Evolutionary conservation across 345 rosid genomes (phyloP), one percentile per base, ranked within the genome.

Genomic region (Euphorbia lathyris): DNA sequence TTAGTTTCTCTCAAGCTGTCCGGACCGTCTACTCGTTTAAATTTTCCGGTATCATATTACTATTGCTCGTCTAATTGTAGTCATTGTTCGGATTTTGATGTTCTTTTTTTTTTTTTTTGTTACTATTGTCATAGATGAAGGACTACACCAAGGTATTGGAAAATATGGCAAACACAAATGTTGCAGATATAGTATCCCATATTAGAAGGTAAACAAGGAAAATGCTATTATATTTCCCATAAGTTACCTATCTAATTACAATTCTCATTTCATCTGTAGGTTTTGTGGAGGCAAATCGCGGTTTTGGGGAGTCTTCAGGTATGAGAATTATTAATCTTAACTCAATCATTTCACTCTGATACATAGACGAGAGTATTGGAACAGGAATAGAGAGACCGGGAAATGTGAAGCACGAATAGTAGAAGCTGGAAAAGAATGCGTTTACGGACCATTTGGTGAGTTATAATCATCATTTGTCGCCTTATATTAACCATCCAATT

Each of bases 1-100:
- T 68, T 75, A 42, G 77, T 64, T 34, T 26, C 77, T 59, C 42
- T 72, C 0, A 79, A 79, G 67, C 17, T 68, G 20, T 25, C 55
- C 52, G 72, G 74, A 2, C 7, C 63, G 22, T 30, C 4, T 26
- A 65, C 74, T 0, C 5, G 3, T 0, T 20, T 69, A n/a, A 75
- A 79, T 55, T 72, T 68, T 55, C 72, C 79, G 1, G 82, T 75
- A 71, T 53, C 3, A 3, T 7, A 53, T 45, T 45, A 45, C 51
- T 45, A 1, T 47, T 34, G 7, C 38, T 34, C n/a, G n/a, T n/a
- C n/a, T n/a, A n/a, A n/a, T n/a, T n/a, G n/a, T n/a, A n/a, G n/a
- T n/a, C n/a, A n/a, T n/a, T n/a, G n/a, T n/a, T n/a, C n/a, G n/a
- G n/a, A n/a, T n/a, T n/a, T n/a, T n/a, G n/a, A n/a, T n/a, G n/a